A percentile compares a stretch with the other conserved stretches of the same genome.
Evolutionary conservation across 768 basidiomycete genomes (phyloP).

Genomic region (Termitomyces sp.): DNA sequence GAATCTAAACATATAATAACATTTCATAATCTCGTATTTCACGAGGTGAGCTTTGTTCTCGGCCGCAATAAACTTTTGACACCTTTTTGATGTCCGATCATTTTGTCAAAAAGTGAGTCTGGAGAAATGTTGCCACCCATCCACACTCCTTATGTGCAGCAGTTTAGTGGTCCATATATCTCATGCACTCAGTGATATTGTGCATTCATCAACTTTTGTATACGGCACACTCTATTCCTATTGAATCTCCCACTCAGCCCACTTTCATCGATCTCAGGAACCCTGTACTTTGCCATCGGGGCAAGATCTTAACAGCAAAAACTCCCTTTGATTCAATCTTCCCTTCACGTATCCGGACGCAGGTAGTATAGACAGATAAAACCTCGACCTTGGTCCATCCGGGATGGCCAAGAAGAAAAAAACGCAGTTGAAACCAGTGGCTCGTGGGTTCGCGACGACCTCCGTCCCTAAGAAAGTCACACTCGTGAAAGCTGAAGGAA

Average conservation of each 20-base stretch:
- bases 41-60: no score
- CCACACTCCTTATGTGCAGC: conserved; percentile 13
- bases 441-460: conserved; percentile 75
- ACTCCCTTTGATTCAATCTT: not conserved
- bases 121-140: conserved; percentile 3
- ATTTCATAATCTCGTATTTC: no score
- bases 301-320: not conserved
- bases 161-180: conserved; percentile 12
- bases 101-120: conserved; percentile 9
- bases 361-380: conserved; percentile 4
- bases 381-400: conserved; percentile 14
- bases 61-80: not conserved
- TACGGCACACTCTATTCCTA: conserved; percentile 11
- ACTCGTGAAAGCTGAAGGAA: conserved; percentile 20
- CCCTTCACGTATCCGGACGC: not conserved
- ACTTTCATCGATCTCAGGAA: conserved; percentile 1
- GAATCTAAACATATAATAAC: no score
- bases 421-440: conserved; percentile 67
- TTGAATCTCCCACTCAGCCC: conserved; percentile 1
- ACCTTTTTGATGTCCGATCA: conserved; percentile 9
- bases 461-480: conserved; percentile 74
- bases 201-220: conserved; percentile 3
- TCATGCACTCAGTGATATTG: conserved; percentile 14
- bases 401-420: conserved; percentile 84
- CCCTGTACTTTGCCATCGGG: not conserved